Evolutionary conservation across 2,329 filamentous ascomycete species (phyloP), one percentile per base, ranked within the genome.

Genomic region (Trichoderma sp.): DNA sequence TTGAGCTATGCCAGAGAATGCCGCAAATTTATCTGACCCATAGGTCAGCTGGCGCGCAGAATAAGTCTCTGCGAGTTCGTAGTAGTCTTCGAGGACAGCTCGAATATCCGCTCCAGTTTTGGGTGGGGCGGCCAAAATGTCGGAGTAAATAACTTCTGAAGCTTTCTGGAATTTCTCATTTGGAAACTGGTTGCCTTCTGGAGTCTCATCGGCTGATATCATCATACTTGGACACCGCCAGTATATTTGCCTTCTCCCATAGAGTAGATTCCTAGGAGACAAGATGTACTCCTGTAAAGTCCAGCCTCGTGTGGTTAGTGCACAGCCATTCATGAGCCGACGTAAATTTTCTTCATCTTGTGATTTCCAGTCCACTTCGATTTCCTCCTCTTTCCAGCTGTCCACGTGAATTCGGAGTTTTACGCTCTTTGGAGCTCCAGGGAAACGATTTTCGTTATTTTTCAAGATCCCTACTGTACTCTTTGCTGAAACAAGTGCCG

Each of bases 261-360:
- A 67, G n/a, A 67, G 27, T 6, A 67, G 50, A 34, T 67, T 61
- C 1, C 65, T 45, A 35, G 65, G 65, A n/a, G 65, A 67, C n/a
- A 67, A 25, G 12, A 61, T 27, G 7, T 45, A 63, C 48, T 67
- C 65, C 19, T 67, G 65, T 17, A 67, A 45, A 17, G 56, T 48
- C 65, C 65, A 67, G 25, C 57, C 65, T 48, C 65, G 45, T 17
- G 29, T 34, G 1, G 45, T 27, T 3, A 56, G 57, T 19, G 37
- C 34, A n/a, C 37, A 29, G 5, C 27, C 13, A 3, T 22, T 22
- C 12, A 25, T 17, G 5, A 67, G 27, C 10, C 25, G 12, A n/a
- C 35, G 32, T n/a, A 61, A 35, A n/a, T 50, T 48, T 22, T 61
- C 65, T 39, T 63, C 65, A 10, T 35, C 17, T 13, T 8, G 19